A percentile compares a stretch with the other conserved stretches of the same genome.
Evolutionary conservation across 129 eudicot genomes (phyloP).

Genomic region (Calendula officinalis): DNA sequence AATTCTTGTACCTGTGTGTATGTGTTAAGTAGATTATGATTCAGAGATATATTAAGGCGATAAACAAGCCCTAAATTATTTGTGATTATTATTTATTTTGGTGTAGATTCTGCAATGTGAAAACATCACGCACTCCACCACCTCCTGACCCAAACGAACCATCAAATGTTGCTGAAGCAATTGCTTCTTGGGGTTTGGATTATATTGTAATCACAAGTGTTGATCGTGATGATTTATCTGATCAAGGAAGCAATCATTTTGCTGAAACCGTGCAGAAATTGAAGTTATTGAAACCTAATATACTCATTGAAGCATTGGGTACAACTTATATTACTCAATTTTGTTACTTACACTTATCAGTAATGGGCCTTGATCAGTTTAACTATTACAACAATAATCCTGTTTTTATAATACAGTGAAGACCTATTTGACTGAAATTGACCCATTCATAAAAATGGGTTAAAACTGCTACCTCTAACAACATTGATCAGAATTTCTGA

Average conservation of each 20-base stretch:
- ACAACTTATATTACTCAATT: too few species aligned
- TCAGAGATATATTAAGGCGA: background rate
- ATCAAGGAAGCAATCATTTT: conserved; percentile 98
- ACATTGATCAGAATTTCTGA: too few species aligned
- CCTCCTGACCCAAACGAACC: conserved; percentile 99
- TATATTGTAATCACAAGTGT: conserved; percentile 97
- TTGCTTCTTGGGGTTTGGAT: conserved; percentile 98
- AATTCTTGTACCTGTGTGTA: background rate
- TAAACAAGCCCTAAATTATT: background rate
- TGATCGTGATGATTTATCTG: conserved; percentile 93
- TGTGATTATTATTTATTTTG: background rate
- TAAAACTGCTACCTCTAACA: too few species aligned
- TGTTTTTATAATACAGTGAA: too few species aligned
- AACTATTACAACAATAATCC: too few species aligned
- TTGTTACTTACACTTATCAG: too few species aligned
- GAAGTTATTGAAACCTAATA: conserved; percentile 72
- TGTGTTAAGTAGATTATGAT: background rate
- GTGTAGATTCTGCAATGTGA: conserved; percentile 91
- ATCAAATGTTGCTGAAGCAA: conserved; percentile 92
- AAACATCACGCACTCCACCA: conserved; percentile 95
- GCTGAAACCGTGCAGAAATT: conserved; percentile 91
- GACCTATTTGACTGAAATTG: too few species aligned
- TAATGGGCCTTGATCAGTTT: too few species aligned
- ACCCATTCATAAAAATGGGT: too few species aligned
- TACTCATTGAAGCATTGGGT: conserved; percentile 97